phyloP scores from a whole-genome alignment of 2,329 filamentous ascomycete species.

The Penicillium sp. region DNA sequence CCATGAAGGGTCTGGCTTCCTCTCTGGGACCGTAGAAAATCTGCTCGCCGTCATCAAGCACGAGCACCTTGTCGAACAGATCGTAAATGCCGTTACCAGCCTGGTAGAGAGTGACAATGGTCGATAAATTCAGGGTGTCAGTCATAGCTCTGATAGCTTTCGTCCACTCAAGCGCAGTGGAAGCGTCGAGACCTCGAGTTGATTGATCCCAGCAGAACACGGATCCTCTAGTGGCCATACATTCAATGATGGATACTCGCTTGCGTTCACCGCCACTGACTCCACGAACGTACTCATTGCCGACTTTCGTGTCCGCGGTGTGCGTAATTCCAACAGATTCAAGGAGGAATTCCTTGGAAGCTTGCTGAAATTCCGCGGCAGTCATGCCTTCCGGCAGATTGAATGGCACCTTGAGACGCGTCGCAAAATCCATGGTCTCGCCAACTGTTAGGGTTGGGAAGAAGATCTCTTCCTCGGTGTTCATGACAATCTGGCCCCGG shows the following conservation, averaged over 20 bases:
- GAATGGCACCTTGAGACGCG: constrained; percentile 55
- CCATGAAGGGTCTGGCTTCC: constrained; percentile 62
- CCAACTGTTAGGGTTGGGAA: constrained; percentile 52
- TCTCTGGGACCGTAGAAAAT: constrained; percentile 61
- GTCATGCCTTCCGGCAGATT: constrained; percentile 46
- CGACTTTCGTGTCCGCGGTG: constrained; percentile 63
- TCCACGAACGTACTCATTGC: constrained; percentile 63
- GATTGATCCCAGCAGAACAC: constrained; percentile 67
- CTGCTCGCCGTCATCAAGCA: constrained; percentile 63
- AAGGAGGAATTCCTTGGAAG: constrained; percentile 55
- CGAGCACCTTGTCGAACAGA: constrained; percentile 66
- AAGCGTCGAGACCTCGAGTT: constrained; percentile 63
- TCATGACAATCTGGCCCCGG: constrained; percentile 56
- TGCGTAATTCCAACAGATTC: constrained; percentile 57
- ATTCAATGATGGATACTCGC: constrained; percentile 65
- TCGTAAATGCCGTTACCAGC: constrained; percentile 67
- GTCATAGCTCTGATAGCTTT: constrained; percentile 62
- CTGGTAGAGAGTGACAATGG: constrained; percentile 65
- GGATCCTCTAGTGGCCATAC: constrained; percentile 54
- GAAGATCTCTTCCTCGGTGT: constrained; percentile 52
- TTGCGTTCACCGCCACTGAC: constrained; percentile 67
- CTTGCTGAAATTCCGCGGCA: constrained; percentile 46
- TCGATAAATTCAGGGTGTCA: constrained; percentile 57
- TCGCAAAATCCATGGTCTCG: constrained; percentile 54
- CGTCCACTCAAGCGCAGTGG: constrained; percentile 59